Evolutionary conservation across 352 stramenopile species (phyloP), one percentile per base, ranked within the genome.

Genomic region (Globisporangium spinosum): DNA sequence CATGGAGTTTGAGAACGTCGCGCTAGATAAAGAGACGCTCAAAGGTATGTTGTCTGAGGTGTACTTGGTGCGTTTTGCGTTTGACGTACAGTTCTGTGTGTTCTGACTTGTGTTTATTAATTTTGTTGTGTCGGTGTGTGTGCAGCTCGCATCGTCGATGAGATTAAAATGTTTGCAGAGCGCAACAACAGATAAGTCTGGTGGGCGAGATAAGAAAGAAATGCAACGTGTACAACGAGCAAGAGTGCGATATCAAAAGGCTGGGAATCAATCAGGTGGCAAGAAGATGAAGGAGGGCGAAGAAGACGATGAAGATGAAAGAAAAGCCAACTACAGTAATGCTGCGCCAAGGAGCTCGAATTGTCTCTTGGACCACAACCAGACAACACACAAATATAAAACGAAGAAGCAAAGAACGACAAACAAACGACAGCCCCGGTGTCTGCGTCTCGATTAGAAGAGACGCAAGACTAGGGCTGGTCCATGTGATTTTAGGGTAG

Each of bases 1-100:
- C 62, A 96, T 96, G 89, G 87, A 94, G 60, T 94, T 96, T 73
- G 89, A 96, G 62, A 94, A 96, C 58, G 85, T 95, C 20, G 83
- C 77, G 38, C 66, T 96, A 34, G 83, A 94, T 72, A 94, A 94
- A 72, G 85, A 91, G 8, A 76, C 85, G 29, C 68, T 96, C n/a
- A 96, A 96, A 86, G 77, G 88, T 95, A 67, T 22, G 71, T 45
- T 29, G 43, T 75, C 53, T 22, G 8, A 25, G 15, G 60, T 20
- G 12, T 45, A 15, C 12, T 20, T 45, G 10, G 25, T 15, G 10
- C 22, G 47, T 72, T 67, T 23, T 57, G 32, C 53, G 15, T 6
- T 20, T 47, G 40, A 9, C 15, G n/a, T 17, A 2, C 40, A 49
- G 40, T 64, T 34, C 2, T 53, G 40, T 62, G 25, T 62, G 22